Evolutionary conservation across 345 rosid species (phyloP).

Genomic region (Iberis pinnata): DNA sequence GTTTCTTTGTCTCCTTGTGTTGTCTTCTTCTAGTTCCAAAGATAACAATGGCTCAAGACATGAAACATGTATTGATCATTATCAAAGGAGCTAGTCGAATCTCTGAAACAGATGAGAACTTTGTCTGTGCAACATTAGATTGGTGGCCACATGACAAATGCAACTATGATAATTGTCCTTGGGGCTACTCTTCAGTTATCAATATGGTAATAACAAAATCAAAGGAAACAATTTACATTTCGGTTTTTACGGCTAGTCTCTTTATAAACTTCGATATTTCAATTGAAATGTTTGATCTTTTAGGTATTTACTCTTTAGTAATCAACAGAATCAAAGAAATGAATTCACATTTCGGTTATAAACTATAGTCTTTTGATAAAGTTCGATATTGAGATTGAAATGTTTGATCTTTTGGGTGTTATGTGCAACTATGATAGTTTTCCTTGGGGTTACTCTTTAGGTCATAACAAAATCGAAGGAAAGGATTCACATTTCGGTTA

Average conservation of each 20-base stretch:
- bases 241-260: too few species aligned
- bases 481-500: too few species aligned
- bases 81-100: constrained; percentile 48
- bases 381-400: too few species aligned
- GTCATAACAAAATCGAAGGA: too few species aligned
- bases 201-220: constrained; percentile 75
- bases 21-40: constrained; percentile 35
- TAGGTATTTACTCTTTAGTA: too few species aligned
- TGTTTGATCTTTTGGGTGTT: too few species aligned
- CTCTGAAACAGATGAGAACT: constrained; percentile 67
- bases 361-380: too few species aligned
- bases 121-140: constrained; percentile 85
- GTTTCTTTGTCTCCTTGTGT: constrained; percentile 36
- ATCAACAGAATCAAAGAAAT: too few species aligned
- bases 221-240: too few species aligned
- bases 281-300: too few species aligned
- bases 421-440: constrained; percentile 82
- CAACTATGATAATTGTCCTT: constrained; percentile 81
- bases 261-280: too few species aligned
- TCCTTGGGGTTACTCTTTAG: constrained; percentile 98
- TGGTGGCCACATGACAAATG: constrained; percentile 99
- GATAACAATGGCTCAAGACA: constrained; percentile 36
- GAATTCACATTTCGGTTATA: too few species aligned
- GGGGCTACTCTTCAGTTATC: constrained; percentile 76
- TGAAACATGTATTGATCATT: constrained; percentile 34